Base-by-base conservation (phyloP, 768 basidiomycete species). In the Trametes coccinea region DNA sequence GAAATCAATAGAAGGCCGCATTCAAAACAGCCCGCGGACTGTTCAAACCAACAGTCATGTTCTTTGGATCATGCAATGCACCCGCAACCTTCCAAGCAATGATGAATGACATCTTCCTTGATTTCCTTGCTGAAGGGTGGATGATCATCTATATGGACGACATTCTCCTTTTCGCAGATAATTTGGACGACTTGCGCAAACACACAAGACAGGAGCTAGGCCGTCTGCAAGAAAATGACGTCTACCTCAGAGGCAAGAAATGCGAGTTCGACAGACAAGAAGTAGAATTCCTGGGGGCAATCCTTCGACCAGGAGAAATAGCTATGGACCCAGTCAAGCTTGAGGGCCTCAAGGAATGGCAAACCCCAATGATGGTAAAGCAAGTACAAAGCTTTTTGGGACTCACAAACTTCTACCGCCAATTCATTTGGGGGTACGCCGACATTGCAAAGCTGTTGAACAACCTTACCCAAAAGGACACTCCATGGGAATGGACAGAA, bases 291-390 rank as follows among this genome's bases (percentile, higher is more conserved):
- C 71, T 82, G 0, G 78, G 81, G 3, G 76, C 75, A 60, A 63
- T 81, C 40, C 64, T 82, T 51, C 45, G 62, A 14, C 59, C 67
- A 4, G 65, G 71, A 6, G 69, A 71, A 29, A 64, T 80, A 39
- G 22, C 44, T 16, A 81, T 82, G 78, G 72, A 77, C 56, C 69
- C 71, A 1, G 64, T 61, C 14, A 84, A 84, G 68, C 61, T 84
- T 27, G 46, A 74, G 5, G 68, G 68, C 3, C 72, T 75, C 22
- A 8, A 53, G 1, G 61, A 71, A 9, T 78, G 76, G 75, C 75
- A 68, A 7, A 41, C 48, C 39, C 70, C 71, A 11, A 29, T 39
- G 6, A 66, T 62, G 22, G 62, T 74, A 33, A 67, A 50, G 31
- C 73, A 76, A 50, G 56, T 76, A 16, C 72, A 70, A 50, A 70